Conservation (phyloP, 257 asterid genomes). For the Mitragyna speciosa region DNA sequence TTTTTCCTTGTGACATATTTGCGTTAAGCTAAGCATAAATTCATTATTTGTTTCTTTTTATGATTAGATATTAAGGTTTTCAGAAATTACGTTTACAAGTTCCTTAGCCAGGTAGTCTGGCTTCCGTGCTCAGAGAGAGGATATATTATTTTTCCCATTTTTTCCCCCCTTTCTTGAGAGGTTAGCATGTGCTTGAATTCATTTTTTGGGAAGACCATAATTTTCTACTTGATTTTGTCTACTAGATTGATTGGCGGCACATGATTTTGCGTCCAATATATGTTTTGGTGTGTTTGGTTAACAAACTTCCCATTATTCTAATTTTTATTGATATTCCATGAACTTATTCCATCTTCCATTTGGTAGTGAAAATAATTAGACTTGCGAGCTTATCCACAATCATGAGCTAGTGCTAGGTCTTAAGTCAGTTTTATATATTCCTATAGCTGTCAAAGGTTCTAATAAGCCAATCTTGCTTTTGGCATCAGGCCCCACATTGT, state of each 20-base stretch:
- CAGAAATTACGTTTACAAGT: background rate
- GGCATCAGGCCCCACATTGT: slow-evolving; percentile 3
- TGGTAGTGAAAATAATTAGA: background rate
- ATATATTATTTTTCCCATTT: background rate
- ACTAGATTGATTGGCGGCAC: too few species aligned
- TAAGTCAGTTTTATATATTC: background rate
- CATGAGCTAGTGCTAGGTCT: slow-evolving; percentile 4
- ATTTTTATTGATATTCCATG: background rate
- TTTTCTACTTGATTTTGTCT: background rate
- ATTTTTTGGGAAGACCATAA: background rate
- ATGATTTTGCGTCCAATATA: too few species aligned
- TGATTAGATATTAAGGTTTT: background rate
- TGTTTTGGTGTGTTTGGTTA: background rate
- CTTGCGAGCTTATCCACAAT: background rate
- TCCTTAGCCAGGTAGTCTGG: background rate
- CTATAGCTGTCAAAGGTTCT: slow-evolving; percentile 8
- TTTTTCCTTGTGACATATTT: background rate
- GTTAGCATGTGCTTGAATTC: background rate
- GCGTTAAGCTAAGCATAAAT: background rate
- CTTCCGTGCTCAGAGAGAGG: background rate
- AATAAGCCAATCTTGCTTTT: slow-evolving; percentile 8
- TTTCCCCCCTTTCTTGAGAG: background rate
- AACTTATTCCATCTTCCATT: background rate
- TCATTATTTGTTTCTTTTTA: background rate
- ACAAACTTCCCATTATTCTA: background rate